Evolutionary conservation across 768 basidiomycete genomes (phyloP), one percentile per base, ranked within the genome.

Genomic region (Dentipellis sp.): DNA sequence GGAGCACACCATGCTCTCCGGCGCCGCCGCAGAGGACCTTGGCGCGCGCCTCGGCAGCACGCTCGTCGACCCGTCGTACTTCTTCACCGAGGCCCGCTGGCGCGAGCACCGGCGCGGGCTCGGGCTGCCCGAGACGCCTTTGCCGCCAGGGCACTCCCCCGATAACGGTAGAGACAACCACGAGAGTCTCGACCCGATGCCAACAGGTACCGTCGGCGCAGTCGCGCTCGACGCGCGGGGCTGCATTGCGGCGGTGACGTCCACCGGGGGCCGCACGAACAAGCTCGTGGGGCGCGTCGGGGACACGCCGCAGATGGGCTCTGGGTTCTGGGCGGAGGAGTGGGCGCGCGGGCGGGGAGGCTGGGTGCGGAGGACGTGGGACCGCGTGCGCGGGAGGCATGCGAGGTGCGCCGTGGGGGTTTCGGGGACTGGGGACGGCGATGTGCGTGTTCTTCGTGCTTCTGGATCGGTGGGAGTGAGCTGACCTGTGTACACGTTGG

Each of bases 391-490:
- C 16, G 17, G 47, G 5, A 14, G 47, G 16, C 4, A 11, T 50
- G 62, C 68, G 48, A 61, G 64, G 65, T 72, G 62, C 58, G 86
- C 81, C 8, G 71, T 92, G 21, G 88, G 89, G 4, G 71, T 92
- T n/a, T 88, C 86, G 34, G 88, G 90, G 0, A 92, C 91, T 11
- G 91, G 91, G 7, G 83, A 91, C 61, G 90, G 90, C 59, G 90
- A 92, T 69, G 88, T 90, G 65, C 57, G 81, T 70, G 38, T 48
- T 38, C 48, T 42, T 17, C 39, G 47, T 9, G 22, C 39, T 22
- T 50, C 38, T 53, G 47, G 23, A 45, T 54, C 39, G 45, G 16
- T 54, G 45, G 53, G 22, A 46, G 11, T 9, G 34, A 11, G 34
- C 29, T 2, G 39, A 17, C 14, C 10, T 10, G 35, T 10, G 35